Evolutionary conservation across 257 asterid species (phyloP).

Genomic region (Solanum habrochaites): DNA sequence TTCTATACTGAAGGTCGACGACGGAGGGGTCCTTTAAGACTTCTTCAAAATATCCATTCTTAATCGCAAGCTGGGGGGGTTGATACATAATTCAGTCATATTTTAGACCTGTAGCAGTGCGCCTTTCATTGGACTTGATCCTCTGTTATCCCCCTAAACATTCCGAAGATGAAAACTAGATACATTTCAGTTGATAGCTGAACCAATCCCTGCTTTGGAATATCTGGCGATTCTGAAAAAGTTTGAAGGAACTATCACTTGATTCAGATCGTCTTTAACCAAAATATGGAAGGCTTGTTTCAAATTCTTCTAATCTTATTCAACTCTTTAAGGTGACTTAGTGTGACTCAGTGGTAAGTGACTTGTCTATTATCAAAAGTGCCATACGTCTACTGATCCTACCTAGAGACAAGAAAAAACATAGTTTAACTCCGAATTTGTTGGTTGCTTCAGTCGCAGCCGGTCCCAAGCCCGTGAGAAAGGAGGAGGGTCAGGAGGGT

Average conservation of each 20-base stretch:
- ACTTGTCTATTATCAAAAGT: not conserved
- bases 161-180: not conserved
- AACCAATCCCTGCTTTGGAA: not conserved
- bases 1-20: not conserved
- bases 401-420: not conserved
- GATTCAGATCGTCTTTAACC: not conserved
- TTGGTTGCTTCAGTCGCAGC: not conserved
- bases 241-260: not conserved
- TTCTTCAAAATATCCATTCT: not conserved
- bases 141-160: not conserved
- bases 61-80: not conserved
- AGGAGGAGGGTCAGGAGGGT: slow-evolving; percentile 1
- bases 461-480: not conserved
- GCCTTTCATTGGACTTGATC: not conserved
- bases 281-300: not conserved
- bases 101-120: not conserved
- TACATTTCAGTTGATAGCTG: not conserved
- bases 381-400: not conserved
- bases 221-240: not conserved
- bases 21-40: not conserved
- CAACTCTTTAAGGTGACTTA: not conserved
- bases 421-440: not conserved
- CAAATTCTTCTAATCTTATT: not conserved
- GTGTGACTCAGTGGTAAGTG: not conserved
- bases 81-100: not conserved